Evolutionary conservation across 2,329 filamentous ascomycete genomes (phyloP).

Genomic region (Neocatenulostroma microsporum): DNA sequence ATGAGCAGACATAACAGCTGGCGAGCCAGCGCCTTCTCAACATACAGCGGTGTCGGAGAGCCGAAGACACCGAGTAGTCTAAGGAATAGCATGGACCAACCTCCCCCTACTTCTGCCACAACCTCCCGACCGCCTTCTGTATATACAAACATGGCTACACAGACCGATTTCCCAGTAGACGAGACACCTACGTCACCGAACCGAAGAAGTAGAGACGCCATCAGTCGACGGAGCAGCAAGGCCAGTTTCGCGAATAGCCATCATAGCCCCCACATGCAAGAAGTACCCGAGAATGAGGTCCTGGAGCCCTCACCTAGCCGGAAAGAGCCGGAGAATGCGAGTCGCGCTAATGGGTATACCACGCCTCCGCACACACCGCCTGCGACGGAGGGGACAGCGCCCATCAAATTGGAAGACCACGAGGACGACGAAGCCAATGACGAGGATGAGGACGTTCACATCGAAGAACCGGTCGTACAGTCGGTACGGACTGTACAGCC

Average conservation of each 20-base stretch:
- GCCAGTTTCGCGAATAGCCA: constrained; percentile 15
- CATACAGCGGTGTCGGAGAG: no score
- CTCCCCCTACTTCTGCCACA: constrained; percentile 4
- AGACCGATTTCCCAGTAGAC: constrained; percentile 20
- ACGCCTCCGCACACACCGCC: constrained; percentile 28
- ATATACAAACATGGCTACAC: constrained; percentile 25
- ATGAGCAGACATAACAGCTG: constrained; percentile 58
- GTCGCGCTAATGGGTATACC: constrained; percentile 22
- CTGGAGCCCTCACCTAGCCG: constrained; percentile 10
- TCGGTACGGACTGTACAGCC: constrained; percentile 63
- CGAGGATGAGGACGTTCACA: constrained; percentile 41
- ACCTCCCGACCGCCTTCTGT: constrained; percentile 10
- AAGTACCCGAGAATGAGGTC: constrained; percentile 23
- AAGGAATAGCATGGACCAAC: constrained; percentile 22
- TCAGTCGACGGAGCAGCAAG: constrained; percentile 19
- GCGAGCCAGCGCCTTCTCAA: constrained; percentile 27
- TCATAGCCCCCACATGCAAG: constrained; percentile 16
- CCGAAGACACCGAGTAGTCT: constrained; percentile 25
- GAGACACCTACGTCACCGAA: constrained; percentile 13
- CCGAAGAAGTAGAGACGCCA: constrained; percentile 12
- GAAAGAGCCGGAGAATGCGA: constrained; percentile 6
- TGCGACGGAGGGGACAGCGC: no score
- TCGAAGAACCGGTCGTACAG: constrained; percentile 45
- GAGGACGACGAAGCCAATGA: constrained; percentile 31
- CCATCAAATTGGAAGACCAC: constrained; percentile 5